These are phyloP conservation scores for Pythium phragmitis DNA, from an alignment of 352 stramenopile genomes.

Conservation along the genomic window DNA sequence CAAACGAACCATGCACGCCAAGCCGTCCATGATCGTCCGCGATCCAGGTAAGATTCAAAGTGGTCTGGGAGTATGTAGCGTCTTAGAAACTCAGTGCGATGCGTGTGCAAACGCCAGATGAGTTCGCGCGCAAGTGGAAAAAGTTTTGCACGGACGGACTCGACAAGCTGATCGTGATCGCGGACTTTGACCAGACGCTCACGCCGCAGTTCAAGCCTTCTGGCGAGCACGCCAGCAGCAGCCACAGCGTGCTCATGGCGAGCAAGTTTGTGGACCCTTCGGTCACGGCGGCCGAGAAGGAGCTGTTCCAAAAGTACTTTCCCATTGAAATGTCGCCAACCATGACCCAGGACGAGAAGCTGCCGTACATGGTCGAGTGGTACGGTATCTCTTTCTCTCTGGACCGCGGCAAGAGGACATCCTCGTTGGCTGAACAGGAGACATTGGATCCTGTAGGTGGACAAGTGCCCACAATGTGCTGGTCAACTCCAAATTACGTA, in stretches of 20 bases:
- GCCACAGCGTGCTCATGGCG: slow-evolving; percentile 51
- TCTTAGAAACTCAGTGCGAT: neutral
- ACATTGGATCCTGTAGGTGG: slow-evolving; percentile 30
- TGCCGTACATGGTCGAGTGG: slow-evolving; percentile 79
- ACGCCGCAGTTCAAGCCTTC: slow-evolving; percentile 44
- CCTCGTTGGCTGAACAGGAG: neutral
- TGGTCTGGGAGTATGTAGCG: neutral
- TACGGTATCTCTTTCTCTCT: neutral
- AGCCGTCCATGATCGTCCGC: slow-evolving; percentile 34
- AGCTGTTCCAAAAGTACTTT: slow-evolving; percentile 74
- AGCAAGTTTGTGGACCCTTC: slow-evolving; percentile 43
- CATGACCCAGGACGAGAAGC: slow-evolving; percentile 66
- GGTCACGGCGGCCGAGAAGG: slow-evolving; percentile 24
- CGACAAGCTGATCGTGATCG: slow-evolving; percentile 66
- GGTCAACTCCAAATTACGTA: slow-evolving; percentile 54
- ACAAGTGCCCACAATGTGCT: slow-evolving; percentile 48
- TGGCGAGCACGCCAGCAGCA: slow-evolving; percentile 46
- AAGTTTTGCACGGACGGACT: slow-evolving; percentile 65
- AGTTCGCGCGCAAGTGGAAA: slow-evolving; percentile 67
- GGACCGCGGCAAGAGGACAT: too few relatives aligned
- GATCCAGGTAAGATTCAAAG: slow-evolving; percentile 34
- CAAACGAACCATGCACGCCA: slow-evolving; percentile 9
- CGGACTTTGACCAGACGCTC: slow-evolving; percentile 77
- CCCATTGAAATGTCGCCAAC: slow-evolving; percentile 74
- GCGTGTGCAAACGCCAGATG: slow-evolving; percentile 33